Evolutionary conservation across 257 asterid genomes (phyloP).

Genomic region (Fraxinus cuspidata): DNA sequence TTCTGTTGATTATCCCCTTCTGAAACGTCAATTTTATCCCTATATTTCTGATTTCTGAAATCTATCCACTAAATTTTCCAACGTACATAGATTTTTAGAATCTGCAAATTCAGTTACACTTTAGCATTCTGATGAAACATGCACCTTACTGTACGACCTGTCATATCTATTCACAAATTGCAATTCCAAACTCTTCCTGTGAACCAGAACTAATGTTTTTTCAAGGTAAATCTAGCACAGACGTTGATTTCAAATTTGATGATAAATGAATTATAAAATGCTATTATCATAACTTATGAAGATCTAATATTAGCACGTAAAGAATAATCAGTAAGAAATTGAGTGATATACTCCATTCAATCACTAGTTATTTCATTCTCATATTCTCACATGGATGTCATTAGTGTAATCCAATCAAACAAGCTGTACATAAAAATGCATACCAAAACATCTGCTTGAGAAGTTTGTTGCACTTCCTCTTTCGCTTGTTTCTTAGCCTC

Average conservation of each 20-base stretch:
- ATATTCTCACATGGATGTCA: background rate
- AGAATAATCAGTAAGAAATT: background rate
- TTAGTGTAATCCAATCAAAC: background rate
- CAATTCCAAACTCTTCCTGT: background rate
- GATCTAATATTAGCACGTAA: background rate
- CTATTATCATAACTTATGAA: background rate
- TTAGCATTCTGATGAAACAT: background rate
- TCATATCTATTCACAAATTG: background rate
- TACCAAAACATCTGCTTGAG: conserved; percentile 87
- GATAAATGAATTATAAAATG: background rate
- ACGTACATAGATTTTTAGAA: background rate
- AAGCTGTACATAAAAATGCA: conserved; percentile 11
- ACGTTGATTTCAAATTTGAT: background rate
- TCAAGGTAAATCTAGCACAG: background rate
- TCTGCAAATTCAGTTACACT: background rate
- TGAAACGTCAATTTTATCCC: background rate
- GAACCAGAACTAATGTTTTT: background rate
- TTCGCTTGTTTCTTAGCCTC: conserved; percentile 84
- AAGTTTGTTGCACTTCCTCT: conserved; percentile 59
- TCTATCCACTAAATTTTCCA: background rate
- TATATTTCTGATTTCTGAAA: background rate
- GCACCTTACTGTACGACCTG: background rate
- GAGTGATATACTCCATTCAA: background rate
- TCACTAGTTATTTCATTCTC: background rate
- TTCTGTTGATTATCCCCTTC: background rate